These are phyloP conservation scores for Rhizophora apiculata DNA, from an alignment of 345 rosid species.

Conservation along the genomic window DNA sequence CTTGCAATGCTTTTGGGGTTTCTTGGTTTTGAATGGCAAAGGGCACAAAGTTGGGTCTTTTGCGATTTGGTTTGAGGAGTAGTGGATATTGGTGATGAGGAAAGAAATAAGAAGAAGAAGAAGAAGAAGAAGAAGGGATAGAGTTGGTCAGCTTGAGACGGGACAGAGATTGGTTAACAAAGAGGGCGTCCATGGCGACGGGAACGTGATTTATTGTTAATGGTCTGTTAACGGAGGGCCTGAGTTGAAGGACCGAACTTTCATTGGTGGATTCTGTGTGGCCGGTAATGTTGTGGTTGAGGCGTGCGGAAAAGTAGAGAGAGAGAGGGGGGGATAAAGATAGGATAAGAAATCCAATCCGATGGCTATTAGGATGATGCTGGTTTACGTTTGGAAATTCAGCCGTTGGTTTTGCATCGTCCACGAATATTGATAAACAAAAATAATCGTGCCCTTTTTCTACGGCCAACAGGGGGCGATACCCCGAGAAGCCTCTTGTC, in stretches of 20 bases:
- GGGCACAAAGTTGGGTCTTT: conserved; percentile 18
- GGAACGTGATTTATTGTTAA: not conserved
- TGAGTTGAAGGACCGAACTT: too few relatives aligned
- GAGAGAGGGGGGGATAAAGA: not conserved
- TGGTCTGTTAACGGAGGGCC: not conserved
- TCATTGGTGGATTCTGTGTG: too few relatives aligned
- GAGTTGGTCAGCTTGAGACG: conserved; percentile 31
- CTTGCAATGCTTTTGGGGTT: conserved; percentile 22
- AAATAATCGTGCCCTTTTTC: too few relatives aligned
- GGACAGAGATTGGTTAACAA: conserved; percentile 42
- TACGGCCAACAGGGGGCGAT: too few relatives aligned
- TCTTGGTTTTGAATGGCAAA: conserved; percentile 56
- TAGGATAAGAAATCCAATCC: conserved; percentile 46
- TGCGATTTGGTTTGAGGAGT: conserved; percentile 1
- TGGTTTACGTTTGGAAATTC: not conserved
- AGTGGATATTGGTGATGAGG: conserved; percentile 15
- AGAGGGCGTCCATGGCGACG: conserved; percentile 45
- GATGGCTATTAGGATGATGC: conserved; percentile 8
- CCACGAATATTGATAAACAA: not conserved
- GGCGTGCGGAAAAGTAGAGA: too few relatives aligned
- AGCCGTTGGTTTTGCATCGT: not conserved
- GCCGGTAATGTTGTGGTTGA: too few relatives aligned
- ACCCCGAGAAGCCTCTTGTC: too few relatives aligned
- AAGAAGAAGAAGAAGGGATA: conserved; percentile 9
- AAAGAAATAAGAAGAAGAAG: conserved; percentile 13